Conservation (phyloP, 495 filamentous ascomycete genomes). For the Penicillium robsamsonii region DNA sequence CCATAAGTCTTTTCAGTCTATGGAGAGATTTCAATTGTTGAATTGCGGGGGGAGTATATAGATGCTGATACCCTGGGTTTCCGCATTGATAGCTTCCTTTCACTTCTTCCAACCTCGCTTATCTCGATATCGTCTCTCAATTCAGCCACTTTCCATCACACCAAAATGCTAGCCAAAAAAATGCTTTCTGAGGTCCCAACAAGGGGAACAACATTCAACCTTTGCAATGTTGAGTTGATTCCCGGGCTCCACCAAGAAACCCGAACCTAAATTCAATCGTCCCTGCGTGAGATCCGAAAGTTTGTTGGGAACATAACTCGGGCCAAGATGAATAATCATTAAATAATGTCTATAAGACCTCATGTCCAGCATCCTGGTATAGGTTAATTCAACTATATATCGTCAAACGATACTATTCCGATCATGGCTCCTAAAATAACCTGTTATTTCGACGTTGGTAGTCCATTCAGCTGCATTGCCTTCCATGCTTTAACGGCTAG, state of each 20-base stretch:
- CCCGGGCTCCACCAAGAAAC: not conserved
- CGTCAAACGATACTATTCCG: not conserved
- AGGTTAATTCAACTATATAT: not conserved
- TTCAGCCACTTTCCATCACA: too few relatives aligned
- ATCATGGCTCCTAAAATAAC: slow-evolving; percentile 18
- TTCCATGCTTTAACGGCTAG: slow-evolving; percentile 20
- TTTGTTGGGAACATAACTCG: slow-evolving; percentile 5
- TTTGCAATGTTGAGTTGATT: too few relatives aligned
- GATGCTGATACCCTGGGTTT: too few relatives aligned
- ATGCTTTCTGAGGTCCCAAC: too few relatives aligned
- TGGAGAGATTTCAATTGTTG: too few relatives aligned
- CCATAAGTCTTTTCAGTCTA: too few relatives aligned
- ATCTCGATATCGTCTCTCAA: too few relatives aligned
- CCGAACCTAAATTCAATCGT: not conserved
- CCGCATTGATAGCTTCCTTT: too few relatives aligned
- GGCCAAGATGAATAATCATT: slow-evolving; percentile 16
- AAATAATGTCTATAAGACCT: not conserved
- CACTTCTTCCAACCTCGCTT: too few relatives aligned
- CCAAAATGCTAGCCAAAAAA: too few relatives aligned
- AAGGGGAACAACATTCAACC: too few relatives aligned
- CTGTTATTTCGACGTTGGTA: slow-evolving; percentile 25
- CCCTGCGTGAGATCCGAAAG: not conserved
- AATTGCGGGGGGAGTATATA: too few relatives aligned
- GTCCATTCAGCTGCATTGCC: slow-evolving; percentile 25
- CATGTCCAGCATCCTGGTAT: not conserved